phyloP scores from a whole-genome alignment of 2,329 filamentous ascomycete species.

The Fusarium goolgardi region DNA sequence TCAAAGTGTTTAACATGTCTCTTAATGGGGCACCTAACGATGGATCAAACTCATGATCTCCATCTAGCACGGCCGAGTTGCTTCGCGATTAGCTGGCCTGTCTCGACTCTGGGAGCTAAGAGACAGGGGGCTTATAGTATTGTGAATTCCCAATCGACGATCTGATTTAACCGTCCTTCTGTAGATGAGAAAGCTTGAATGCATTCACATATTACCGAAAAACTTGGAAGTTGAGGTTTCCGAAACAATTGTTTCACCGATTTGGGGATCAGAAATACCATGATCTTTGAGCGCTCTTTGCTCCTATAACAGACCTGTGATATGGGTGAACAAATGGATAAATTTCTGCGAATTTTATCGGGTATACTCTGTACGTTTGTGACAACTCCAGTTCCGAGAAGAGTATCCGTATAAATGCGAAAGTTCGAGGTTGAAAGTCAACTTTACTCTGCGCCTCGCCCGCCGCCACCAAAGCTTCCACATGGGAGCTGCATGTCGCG shows the following conservation, averaged over 20 bases:
- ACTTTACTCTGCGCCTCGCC: conserved; percentile 25
- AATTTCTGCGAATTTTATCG: background rate
- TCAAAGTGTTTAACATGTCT: background rate
- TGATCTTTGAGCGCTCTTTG: conserved; percentile 3
- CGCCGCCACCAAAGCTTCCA: conserved; percentile 25
- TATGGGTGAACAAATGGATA: background rate
- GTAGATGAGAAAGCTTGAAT: conserved; percentile 12
- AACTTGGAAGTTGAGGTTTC: background rate
- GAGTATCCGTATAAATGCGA: background rate
- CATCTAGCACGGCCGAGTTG: conserved; percentile 27
- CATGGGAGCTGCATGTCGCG: conserved; percentile 10
- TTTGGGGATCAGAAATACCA: background rate
- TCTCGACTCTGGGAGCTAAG: conserved; percentile 26
- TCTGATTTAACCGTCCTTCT: conserved; percentile 9
- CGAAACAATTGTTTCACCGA: conserved; percentile 19
- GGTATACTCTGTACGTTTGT: background rate
- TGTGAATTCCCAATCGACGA: conserved; percentile 19
- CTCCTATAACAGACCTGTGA: background rate
- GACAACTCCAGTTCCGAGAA: background rate
- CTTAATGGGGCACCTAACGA: background rate
- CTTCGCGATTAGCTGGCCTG: conserved; percentile 35
- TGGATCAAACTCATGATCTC: conserved; percentile 35
- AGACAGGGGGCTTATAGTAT: conserved; percentile 27
- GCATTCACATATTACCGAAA: background rate
- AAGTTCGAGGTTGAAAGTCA: background rate